phyloP scores from a whole-genome alignment of 805 yeast species.

The Starmera caribaea region DNA sequence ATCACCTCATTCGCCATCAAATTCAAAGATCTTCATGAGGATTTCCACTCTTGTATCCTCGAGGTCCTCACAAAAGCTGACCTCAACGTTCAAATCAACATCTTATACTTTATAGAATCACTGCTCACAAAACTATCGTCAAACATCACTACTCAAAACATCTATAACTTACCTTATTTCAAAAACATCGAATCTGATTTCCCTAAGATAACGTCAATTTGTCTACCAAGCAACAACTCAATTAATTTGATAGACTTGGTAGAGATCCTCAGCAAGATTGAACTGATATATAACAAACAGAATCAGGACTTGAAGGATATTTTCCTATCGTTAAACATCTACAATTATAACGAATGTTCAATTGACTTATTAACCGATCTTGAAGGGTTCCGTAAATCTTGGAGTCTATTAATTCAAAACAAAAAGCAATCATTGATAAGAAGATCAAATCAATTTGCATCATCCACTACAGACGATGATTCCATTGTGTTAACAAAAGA shows the following conservation, averaged over 20 bases:
- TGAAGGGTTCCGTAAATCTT: conserved; percentile 11
- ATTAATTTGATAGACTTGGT: conserved; percentile 12
- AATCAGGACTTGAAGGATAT: conserved; percentile 1
- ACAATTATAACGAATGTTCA: conserved; percentile 1
- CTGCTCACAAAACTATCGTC: conserved; percentile 30
- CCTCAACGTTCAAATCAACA: conserved; percentile 53
- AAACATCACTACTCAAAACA: background rate
- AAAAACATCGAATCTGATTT: conserved; percentile 23
- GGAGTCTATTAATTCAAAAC: conserved; percentile 13
- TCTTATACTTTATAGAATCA: conserved; percentile 64
- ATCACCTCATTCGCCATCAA: conserved; percentile 34
- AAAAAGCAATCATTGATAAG: conserved; percentile 9
- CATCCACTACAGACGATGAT: conserved; percentile 1
- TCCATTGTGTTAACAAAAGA: conserved; percentile 22
- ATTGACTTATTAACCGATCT: background rate
- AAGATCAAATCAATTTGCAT: conserved; percentile 5
- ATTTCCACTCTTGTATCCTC: conserved; percentile 55
- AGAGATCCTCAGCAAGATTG: conserved; percentile 11
- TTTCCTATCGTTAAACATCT: conserved; percentile 1
- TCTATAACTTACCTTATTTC: conserved; percentile 13
- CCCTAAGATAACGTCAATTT: conserved; percentile 21
- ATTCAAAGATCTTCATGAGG: conserved; percentile 53
- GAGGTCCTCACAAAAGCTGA: conserved; percentile 46
- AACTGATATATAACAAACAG: conserved; percentile 6
- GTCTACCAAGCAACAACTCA: conserved; percentile 24